Evolutionary conservation across 495 filamentous ascomycete species (phyloP).

Genomic region (Lasiosphaeria ovina): DNA sequence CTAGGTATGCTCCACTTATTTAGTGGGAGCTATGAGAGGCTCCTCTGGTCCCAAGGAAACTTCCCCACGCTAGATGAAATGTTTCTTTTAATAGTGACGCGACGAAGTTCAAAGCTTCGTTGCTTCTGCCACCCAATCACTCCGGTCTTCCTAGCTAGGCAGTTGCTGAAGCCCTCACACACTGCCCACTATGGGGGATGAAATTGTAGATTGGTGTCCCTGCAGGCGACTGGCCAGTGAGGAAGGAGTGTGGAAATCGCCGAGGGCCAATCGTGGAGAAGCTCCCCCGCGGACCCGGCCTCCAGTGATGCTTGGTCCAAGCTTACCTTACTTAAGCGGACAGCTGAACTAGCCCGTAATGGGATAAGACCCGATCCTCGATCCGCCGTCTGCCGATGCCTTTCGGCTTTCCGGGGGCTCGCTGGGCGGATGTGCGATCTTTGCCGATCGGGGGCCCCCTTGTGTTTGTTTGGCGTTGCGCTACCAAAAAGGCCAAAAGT

Average conservation of each 20-base stretch:
- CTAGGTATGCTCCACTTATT: no score
- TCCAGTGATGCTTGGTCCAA: not conserved
- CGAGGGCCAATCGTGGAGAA: slow-evolving; percentile 13
- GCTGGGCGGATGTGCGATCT: no score
- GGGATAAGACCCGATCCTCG: not conserved
- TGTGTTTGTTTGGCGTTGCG: no score
- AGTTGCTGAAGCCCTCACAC: slow-evolving; percentile 17
- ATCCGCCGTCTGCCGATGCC: slow-evolving; percentile 1
- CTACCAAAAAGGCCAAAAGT: no score
- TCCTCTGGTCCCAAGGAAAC: not conserved
- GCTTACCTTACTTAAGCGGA: slow-evolving; percentile 1
- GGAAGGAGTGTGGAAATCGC: not conserved
- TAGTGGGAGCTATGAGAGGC: no score
- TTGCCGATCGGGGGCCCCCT: no score
- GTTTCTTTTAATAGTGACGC: slow-evolving; percentile 28
- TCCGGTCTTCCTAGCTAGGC: slow-evolving; percentile 28
- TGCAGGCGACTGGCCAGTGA: slow-evolving; percentile 16
- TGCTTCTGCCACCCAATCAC: slow-evolving; percentile 20
- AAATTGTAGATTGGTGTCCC: slow-evolving; percentile 19
- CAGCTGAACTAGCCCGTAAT: not conserved
- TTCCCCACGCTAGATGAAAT: not conserved
- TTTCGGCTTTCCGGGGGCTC: no score
- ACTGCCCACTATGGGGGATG: slow-evolving; percentile 22
- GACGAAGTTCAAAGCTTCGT: not conserved
- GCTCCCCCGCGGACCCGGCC: slow-evolving; percentile 10